Conservation (phyloP, 1,284 basidiomycete genomes). For the Microbotryomycetes sp. region DNA sequence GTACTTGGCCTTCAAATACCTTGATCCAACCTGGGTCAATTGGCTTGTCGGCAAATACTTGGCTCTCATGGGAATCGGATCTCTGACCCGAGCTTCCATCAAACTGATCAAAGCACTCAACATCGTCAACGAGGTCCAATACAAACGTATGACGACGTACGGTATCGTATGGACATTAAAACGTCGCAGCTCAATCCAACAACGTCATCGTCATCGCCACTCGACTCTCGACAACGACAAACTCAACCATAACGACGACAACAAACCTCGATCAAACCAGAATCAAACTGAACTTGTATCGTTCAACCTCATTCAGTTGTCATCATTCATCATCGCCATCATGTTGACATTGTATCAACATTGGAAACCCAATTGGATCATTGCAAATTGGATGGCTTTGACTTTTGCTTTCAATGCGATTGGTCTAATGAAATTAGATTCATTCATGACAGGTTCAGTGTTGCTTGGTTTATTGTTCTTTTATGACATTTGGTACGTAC, state of each 20-base stretch:
- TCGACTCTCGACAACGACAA: constrained; percentile 33
- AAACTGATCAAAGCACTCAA: constrained; percentile 52
- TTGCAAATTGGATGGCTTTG: constrained; percentile 74
- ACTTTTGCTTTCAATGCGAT: constrained; percentile 80
- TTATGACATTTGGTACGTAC: constrained; percentile 72
- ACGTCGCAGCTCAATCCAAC: too few species aligned
- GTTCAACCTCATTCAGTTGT: not conserved
- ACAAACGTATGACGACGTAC: not conserved
- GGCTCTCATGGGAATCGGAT: constrained; percentile 28
- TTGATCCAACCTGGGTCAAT: constrained; percentile 77
- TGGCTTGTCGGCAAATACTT: constrained; percentile 51
- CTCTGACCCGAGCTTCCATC: constrained; percentile 40
- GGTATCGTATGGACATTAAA: not conserved
- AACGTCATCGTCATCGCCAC: not conserved
- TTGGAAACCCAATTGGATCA: constrained; percentile 51
- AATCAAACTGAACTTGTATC: not conserved
- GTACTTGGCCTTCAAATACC: constrained; percentile 62
- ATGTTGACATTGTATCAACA: not conserved
- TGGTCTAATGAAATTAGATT: constrained; percentile 76
- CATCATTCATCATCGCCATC: not conserved
- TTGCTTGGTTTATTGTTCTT: constrained; percentile 74
- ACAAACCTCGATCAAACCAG: not conserved
- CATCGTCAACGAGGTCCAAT: constrained; percentile 1
- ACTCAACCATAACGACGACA: not conserved
- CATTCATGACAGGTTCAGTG: constrained; percentile 78